Base-by-base conservation (phyloP, 495 filamentous ascomycete genomes). In the Penicillium lividum region DNA sequence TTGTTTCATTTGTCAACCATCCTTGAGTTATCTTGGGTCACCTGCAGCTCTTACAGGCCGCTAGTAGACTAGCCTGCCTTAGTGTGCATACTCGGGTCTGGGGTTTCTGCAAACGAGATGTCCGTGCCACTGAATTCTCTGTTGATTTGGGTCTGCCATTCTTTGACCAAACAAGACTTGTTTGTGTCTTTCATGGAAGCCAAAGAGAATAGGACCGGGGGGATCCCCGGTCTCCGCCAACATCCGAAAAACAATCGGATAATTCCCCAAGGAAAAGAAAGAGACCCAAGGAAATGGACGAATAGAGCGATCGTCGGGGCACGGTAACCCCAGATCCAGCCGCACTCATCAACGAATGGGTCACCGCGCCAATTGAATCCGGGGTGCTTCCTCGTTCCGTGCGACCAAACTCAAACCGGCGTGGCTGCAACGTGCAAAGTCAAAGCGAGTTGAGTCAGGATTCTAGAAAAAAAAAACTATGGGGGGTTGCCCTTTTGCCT, bases 91-190 rank as follows among this genome's bases (percentile, higher is more conserved):
- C 54, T 55, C 63, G 13, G 56, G 57, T 66, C 66, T 56, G 67
- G 64, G 63, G 67, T 56, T 67, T 69, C 67, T 69, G 64, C 67
- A 69, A 62, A 69, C 56, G 66, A 69, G 54, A 60, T 62, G 67
- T 69, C 67, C 59, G 67, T 69, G 67, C 67, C 64, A 60, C 27
- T 53, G 29, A 27, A 27, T 18, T 6, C 11, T 30, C 28, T 49
- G 25, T n/a, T 48, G 34, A 38, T 27, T 46, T 46, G 22, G 22
- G 22, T 22, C 22, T 22, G 22, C 22, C 22, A 22, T 22, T 22
- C 22, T 22, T 22, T 22, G 22, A 22, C 22, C 22, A 28, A 16
- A 22, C 1, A 13, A 15, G 18, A 8, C 9, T 31, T 49, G 4
- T 15, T 49, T 30, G 27, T 15, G 31, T 31, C 28, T 13, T 29